Evolutionary conservation across 2,329 filamentous ascomycete genomes (phyloP), one percentile per base, ranked within the genome.

Genomic region (Ceratocystiopsis brevicomis): DNA sequence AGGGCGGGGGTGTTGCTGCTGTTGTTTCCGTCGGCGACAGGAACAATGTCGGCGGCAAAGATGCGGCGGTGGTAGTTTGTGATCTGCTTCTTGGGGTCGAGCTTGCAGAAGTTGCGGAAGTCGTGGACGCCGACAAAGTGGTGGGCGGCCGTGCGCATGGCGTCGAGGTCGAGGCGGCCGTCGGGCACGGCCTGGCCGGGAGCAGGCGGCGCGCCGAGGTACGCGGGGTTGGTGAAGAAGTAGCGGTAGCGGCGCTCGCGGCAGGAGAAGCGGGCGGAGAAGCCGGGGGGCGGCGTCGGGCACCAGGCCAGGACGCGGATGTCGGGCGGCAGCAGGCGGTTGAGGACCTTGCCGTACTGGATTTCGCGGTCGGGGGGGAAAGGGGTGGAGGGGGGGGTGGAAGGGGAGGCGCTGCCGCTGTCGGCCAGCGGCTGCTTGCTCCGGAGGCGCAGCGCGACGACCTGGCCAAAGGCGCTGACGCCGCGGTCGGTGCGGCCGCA

Each of bases 401-500:
- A n/a, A n/a, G n/a, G n/a, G n/a, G n/a, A n/a, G n/a, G n/a, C n/a
- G n/a, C n/a, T n/a, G n/a, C n/a, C n/a, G n/a, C n/a, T n/a, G n/a
- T n/a, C n/a, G n/a, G 34, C 14, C 33, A 34, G 3, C 33, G 15
- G 13, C 12, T 8, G 33, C 10, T 11, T 8, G 59, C 87, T 95
- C 56, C 88, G 69, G 15, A 98, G 78, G 44, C 80, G 66, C 37
- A 98, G 63, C 1, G 78, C 81, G 54, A 98, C 76, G 45, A 98
- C 90, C 64, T 98, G 90, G 0, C 90, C 90, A 63, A 98, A 98
- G 3, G 90, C 87, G 59, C 86, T 95, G 34, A 98, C 90, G 13
- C 90, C 90, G 43, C 77, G 71, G 57, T 98, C 90, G 16, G 90
- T 98, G 49, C 90, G 71, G 2, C 90, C 90, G 55, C 88, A 95